Conservation (phyloP, 345 rosid species). For the Eucalyptus shirleyi region DNA sequence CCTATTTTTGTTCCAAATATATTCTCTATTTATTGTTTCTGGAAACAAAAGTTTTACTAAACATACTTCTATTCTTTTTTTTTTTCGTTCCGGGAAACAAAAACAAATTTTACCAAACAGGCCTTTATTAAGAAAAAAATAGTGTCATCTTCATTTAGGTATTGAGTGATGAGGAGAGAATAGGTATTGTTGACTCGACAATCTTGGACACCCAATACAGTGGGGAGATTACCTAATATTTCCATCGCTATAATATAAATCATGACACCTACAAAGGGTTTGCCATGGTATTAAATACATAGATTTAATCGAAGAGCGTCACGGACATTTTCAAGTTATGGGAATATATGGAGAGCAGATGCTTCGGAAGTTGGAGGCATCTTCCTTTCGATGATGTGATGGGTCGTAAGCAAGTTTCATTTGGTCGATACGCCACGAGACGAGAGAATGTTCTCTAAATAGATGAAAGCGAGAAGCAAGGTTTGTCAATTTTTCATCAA, state of each 20-base stretch:
- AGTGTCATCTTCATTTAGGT: background rate
- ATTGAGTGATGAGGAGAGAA: background rate
- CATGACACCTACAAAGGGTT: background rate
- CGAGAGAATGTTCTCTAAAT: background rate
- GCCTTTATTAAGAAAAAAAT: background rate
- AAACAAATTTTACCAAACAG: fast-evolving
- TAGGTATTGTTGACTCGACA: fast-evolving
- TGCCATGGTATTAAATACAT: background rate
- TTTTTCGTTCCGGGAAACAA: fast-evolving
- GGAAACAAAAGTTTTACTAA: fast-evolving
- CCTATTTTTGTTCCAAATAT: no score
- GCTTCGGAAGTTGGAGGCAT: background rate
- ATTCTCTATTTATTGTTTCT: no score
- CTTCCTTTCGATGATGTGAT: background rate
- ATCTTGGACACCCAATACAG: background rate
- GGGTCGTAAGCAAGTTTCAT: background rate
- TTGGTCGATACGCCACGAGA: background rate
- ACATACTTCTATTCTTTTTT: fast-evolving
- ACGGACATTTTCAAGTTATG: background rate
- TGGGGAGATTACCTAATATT: background rate
- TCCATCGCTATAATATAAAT: background rate
- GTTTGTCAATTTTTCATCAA: background rate
- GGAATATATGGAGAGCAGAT: background rate
- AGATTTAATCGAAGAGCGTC: background rate
- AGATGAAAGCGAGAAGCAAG: background rate